phyloP scores from a whole-genome alignment of 139 green algal genomes.

The Chlorella sp. region DNA sequence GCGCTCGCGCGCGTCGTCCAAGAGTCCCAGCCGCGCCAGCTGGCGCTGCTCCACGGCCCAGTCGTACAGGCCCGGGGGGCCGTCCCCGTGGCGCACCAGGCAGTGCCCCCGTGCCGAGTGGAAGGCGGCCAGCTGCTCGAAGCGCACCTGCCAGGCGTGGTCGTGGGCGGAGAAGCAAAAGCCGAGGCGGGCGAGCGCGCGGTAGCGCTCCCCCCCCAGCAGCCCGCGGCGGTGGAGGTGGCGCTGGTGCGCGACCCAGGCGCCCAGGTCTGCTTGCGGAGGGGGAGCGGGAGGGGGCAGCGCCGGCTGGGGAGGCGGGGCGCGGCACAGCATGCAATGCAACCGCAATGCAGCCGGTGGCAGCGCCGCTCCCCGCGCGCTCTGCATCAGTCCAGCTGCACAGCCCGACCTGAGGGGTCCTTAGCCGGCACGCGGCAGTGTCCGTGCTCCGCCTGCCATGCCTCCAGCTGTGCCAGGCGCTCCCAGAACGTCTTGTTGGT shows the following conservation, averaged over 20 bases:
- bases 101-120: conserved; percentile 36
- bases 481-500: background rate
- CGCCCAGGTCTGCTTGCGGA: conserved; percentile 18
- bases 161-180: conserved; percentile 2
- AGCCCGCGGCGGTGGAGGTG: conserved; percentile 8
- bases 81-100: background rate
- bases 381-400: no score
- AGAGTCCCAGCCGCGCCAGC: conserved; percentile 7
- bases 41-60: conserved; percentile 29
- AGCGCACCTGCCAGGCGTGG: conserved; percentile 13
- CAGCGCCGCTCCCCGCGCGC: background rate
- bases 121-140: conserved; percentile 31
- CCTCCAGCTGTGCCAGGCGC: conserved; percentile 5
- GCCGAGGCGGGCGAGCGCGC: conserved; percentile 7
- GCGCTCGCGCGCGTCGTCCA: conserved; percentile 23
- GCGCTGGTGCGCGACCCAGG: conserved; percentile 19
- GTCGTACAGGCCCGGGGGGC: conserved; percentile 12
- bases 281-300: background rate
- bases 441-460: conserved; percentile 13
- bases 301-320: background rate
- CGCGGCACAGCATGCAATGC: background rate
- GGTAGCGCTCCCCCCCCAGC: background rate
- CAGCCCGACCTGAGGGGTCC: conserved; percentile 2
- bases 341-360: background rate
- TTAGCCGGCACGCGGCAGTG: conserved; percentile 13